A percentile compares a stretch with the other conserved stretches of the same genome.
Evolutionary conservation across 345 rosid genomes (phyloP).

Genomic region (Gossypium arboreum): DNA sequence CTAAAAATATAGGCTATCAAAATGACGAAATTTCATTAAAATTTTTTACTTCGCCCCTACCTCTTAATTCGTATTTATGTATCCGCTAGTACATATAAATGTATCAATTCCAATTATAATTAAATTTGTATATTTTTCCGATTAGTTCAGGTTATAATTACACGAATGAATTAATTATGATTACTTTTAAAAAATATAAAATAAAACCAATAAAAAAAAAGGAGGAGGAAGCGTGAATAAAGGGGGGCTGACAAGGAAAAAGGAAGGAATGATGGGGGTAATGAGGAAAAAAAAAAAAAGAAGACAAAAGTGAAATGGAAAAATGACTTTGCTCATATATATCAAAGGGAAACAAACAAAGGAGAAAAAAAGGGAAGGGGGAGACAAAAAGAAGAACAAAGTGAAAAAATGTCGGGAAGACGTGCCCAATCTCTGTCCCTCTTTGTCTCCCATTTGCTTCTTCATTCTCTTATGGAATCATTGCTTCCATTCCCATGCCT

Average conservation of each 20-base stretch:
- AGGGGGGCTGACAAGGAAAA: not conserved
- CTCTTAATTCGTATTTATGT: no score
- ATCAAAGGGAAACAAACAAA: not conserved
- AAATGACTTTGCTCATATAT: not conserved
- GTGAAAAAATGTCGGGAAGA: not conserved
- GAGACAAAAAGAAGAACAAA: not conserved
- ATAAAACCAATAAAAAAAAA: not conserved
- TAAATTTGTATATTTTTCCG: no score
- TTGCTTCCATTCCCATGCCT: not conserved
- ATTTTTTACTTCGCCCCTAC: accelerated
- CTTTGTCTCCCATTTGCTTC: not conserved
- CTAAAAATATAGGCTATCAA: no score
- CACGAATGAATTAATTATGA: no score
- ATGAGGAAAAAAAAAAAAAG: not conserved
- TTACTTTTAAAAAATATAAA: no score
- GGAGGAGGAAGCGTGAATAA: not conserved
- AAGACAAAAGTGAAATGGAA: no score
- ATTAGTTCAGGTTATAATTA: no score
- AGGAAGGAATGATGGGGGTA: not conserved
- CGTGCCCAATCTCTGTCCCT: not conserved
- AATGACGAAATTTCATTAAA: no score
- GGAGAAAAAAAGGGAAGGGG: not conserved
- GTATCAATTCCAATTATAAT: no score
- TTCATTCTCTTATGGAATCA: not conserved
- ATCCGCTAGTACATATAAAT: no score